phyloP scores from a whole-genome alignment of 345 rosid genomes.

The Limnanthes douglasii region DNA sequence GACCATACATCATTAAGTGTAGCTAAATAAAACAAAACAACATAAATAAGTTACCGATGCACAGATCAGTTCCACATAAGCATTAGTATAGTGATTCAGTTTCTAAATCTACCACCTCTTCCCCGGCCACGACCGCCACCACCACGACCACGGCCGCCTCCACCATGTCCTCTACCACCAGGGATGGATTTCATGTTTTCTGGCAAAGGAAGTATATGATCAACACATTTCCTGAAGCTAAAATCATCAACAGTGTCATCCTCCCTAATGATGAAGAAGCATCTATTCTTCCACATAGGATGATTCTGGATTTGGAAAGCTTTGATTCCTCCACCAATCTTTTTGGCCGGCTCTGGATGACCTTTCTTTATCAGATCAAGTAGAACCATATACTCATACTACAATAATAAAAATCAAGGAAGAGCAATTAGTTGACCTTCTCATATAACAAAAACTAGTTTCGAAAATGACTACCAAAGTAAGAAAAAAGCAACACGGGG shows the following conservation, averaged over 20 bases:
- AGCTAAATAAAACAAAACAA: too few species aligned
- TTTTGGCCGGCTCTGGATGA: conserved; percentile 59
- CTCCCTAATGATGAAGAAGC: conserved; percentile 73
- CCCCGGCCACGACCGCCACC: conserved; percentile 43
- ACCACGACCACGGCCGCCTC: conserved; percentile 28
- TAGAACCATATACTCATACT: conserved; percentile 74
- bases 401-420: too few species aligned
- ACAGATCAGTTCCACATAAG: too few species aligned
- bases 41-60: too few species aligned
- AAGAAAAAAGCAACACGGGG: conserved; percentile 1
- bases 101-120: conserved; percentile 28
- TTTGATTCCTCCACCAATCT: conserved; percentile 62
- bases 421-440: too few species aligned
- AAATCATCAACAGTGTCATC: conserved; percentile 71
- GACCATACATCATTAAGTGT: too few species aligned
- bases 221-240: conserved; percentile 95
- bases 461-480: background rate
- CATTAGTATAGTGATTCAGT: too few species aligned
- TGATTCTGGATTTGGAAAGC: conserved; percentile 65
- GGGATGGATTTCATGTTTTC: conserved; percentile 56
- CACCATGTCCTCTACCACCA: conserved; percentile 21
- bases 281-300: conserved; percentile 60
- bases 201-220: conserved; percentile 72
- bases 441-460: too few species aligned
- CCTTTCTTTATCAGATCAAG: conserved; percentile 75